Conservation (phyloP, 495 filamentous ascomycete species). For the Xylaria palmicola region DNA sequence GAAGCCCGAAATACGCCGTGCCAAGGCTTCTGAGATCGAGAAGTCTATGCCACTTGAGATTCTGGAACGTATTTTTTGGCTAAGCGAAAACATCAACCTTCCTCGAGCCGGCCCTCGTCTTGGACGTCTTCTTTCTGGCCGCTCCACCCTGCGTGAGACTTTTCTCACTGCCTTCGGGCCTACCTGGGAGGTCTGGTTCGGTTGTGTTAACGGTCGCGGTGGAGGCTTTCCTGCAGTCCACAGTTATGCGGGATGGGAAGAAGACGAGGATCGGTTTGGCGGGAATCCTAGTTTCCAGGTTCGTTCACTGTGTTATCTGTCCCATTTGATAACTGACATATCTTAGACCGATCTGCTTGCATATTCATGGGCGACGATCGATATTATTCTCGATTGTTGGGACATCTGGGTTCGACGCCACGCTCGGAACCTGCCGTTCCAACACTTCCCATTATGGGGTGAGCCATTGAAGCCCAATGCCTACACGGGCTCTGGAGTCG, state of each 20-base stretch:
- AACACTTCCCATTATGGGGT: constrained; percentile 17
- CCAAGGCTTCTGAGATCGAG: constrained; percentile 33
- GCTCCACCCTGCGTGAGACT: constrained; percentile 25
- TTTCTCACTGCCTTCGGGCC: constrained; percentile 35
- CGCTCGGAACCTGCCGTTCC: neutral
- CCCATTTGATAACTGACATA: constrained; percentile 9
- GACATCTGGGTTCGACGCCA: constrained; percentile 17
- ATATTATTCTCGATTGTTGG: constrained; percentile 27
- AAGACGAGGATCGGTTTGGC: constrained; percentile 14
- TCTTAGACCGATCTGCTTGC: constrained; percentile 33
- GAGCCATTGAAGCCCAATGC: neutral
- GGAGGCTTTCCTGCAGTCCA: neutral
- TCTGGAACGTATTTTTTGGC: constrained; percentile 40
- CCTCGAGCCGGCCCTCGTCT: constrained; percentile 35
- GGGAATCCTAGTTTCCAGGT: constrained; percentile 40
- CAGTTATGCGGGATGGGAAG: neutral
- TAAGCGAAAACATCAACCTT: constrained; percentile 40
- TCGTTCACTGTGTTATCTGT: neutral
- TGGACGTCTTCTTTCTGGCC: constrained; percentile 33
- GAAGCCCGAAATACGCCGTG: neutral
- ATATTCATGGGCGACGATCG: constrained; percentile 29
- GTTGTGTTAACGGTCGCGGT: neutral
- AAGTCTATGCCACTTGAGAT: constrained; percentile 38
- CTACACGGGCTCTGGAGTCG: neutral
- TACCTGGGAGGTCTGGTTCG: constrained; percentile 39